Evolutionary conservation across 176 grass and related monocot species (phyloP).

Genomic region (Eragrostis curvula): DNA sequence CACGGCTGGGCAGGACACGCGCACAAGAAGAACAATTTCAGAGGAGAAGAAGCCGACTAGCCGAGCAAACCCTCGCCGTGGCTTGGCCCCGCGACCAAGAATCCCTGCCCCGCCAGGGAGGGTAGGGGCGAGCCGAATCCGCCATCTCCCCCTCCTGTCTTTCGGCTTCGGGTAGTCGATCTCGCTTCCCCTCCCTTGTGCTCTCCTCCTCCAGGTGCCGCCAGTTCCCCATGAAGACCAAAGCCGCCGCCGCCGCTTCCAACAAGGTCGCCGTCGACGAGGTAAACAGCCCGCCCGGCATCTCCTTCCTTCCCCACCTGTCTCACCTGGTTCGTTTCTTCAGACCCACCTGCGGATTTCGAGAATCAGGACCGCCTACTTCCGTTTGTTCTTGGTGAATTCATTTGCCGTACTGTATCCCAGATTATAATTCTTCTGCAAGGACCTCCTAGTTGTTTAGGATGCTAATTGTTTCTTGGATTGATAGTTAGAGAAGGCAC

Average conservation of each 20-base stretch:
- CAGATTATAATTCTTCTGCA: neutral
- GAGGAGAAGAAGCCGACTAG: neutral
- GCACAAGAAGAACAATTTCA: neutral
- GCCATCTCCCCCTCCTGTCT: neutral
- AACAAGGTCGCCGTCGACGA: neutral
- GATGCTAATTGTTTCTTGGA: neutral
- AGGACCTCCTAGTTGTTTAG: neutral
- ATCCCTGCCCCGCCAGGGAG: neutral
- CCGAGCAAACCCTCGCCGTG: neutral
- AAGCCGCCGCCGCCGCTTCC: neutral
- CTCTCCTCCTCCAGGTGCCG: neutral
- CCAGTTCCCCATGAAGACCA: conserved; percentile 27
- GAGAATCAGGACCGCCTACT: neutral
- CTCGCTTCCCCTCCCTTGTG: neutral
- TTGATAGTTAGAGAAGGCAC: neutral
- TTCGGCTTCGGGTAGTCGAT: neutral
- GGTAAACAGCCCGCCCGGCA: conserved; percentile 20
- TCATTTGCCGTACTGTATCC: neutral
- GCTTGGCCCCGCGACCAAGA: conserved; percentile 14
- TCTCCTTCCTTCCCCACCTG: neutral
- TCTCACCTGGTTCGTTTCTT: neutral
- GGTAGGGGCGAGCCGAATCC: conserved; percentile 8
- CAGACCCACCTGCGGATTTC: neutral
- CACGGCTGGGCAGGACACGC: too few species aligned
- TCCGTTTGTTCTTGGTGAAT: neutral